Evolutionary conservation across 23 red algal genomes (phyloP).

Genomic region (Agarophyton chilense): DNA sequence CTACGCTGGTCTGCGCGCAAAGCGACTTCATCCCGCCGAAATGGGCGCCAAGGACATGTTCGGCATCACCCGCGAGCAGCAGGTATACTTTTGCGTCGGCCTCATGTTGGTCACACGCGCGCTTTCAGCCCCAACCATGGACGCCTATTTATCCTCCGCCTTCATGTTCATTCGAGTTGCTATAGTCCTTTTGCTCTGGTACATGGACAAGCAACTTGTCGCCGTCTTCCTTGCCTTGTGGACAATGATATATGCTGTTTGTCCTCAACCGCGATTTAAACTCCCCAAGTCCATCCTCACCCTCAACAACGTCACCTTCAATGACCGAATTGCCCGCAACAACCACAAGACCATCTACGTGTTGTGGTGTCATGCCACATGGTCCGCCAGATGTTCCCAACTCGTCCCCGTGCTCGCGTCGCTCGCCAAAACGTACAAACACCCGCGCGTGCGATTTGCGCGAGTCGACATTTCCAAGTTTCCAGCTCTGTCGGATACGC

Average conservation of each 20-base stretch:
- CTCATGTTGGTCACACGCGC: slow-evolving; percentile 58
- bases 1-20: slow-evolving; percentile 64
- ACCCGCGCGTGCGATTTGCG: slow-evolving; percentile 62
- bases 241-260: slow-evolving; percentile 53
- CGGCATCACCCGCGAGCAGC: slow-evolving; percentile 68
- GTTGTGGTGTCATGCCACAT: slow-evolving; percentile 76
- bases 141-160: slow-evolving; percentile 60
- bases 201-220: slow-evolving; percentile 37
- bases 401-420: slow-evolving; percentile 70
- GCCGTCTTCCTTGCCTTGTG: slow-evolving; percentile 53
- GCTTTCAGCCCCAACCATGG: slow-evolving; percentile 67
- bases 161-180: slow-evolving; percentile 71
- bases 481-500: slow-evolving; percentile 36
- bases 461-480: slow-evolving; percentile 70
- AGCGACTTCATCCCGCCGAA: slow-evolving; percentile 53
- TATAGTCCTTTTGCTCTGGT: slow-evolving; percentile 49
- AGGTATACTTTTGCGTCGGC: slow-evolving; percentile 65
- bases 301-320: slow-evolving; percentile 60
- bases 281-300: slow-evolving; percentile 39
- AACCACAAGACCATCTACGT: slow-evolving; percentile 61
- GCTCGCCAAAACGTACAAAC: slow-evolving; percentile 58
- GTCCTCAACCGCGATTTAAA: slow-evolving; percentile 64
- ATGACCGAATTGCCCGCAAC: slow-evolving; percentile 55
- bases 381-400: slow-evolving; percentile 81
- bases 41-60: slow-evolving; percentile 49